Evolutionary conservation across 345 rosid genomes (phyloP).

Genomic region (Hibiscus mutabilis): DNA sequence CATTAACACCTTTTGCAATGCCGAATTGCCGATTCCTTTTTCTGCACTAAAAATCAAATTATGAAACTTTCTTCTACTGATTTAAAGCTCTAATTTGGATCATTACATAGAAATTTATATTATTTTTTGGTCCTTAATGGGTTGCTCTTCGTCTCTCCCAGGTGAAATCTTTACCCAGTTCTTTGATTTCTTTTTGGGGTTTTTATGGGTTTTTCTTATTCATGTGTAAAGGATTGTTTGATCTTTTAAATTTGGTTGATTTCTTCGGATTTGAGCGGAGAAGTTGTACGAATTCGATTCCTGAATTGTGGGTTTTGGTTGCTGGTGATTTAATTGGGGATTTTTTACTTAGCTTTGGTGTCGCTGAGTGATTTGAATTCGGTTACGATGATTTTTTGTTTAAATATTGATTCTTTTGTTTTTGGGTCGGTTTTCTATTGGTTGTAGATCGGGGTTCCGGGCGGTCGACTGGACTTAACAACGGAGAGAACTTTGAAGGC

Average conservation of each 20-base stretch:
- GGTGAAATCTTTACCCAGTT: slow-evolving; percentile 28
- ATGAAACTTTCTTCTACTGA: background rate
- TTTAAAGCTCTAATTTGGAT: background rate
- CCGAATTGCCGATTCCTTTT: background rate
- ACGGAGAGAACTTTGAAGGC: slow-evolving; percentile 37
- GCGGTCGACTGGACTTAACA: slow-evolving; percentile 45
- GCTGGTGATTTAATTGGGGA: background rate
- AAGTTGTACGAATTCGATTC: background rate
- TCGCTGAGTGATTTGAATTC: slow-evolving; percentile 4
- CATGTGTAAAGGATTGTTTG: background rate
- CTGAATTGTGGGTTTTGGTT: background rate
- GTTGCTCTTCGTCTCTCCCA: slow-evolving; percentile 88
- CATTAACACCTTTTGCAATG: background rate
- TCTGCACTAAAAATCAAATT: background rate
- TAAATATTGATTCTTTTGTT: slow-evolving; percentile 7
- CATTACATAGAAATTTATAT: background rate
- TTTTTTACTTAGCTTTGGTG: background rate
- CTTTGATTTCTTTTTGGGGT: background rate
- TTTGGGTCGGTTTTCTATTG: slow-evolving; percentile 6
- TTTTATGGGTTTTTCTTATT: slow-evolving; percentile 6
- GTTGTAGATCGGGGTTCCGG: slow-evolving; percentile 63
- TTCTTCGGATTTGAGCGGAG: slow-evolving; percentile 2
- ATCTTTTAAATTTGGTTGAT: slow-evolving; percentile 4
- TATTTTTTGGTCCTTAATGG: slow-evolving; percentile 37
- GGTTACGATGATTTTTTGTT: slow-evolving; percentile 14